A percentile compares a stretch with the other conserved stretches of the same genome.
These are phyloP conservation scores for Jackrogersella minutella DNA, from an alignment of 495 filamentous ascomycete species.

Conservation along the genomic window DNA sequence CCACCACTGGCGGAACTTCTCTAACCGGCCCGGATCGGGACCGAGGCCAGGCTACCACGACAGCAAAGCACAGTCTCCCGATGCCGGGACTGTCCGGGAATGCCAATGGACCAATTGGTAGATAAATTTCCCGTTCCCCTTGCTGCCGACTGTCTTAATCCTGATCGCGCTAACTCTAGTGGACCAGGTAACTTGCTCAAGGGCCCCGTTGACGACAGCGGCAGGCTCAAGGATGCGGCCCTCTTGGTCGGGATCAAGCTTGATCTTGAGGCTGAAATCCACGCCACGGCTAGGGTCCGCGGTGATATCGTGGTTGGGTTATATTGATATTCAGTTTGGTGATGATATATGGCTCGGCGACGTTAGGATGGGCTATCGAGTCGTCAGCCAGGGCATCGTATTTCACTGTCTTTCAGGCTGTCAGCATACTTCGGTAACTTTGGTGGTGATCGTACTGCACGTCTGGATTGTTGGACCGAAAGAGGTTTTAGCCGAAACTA, in stretches of 20 bases:
- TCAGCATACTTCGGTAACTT: slow-evolving; percentile 4
- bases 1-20: slow-evolving; percentile 26
- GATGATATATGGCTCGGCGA: slow-evolving; percentile 16
- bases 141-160: neutral
- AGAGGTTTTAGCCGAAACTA: slow-evolving; percentile 22
- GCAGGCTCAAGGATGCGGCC: slow-evolving; percentile 51
- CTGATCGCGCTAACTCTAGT: neutral
- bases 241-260: slow-evolving; percentile 56
- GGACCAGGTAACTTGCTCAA: slow-evolving; percentile 47
- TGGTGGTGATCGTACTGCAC: slow-evolving; percentile 14
- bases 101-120: slow-evolving; percentile 47
- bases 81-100: slow-evolving; percentile 49
- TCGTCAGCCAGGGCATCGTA: slow-evolving; percentile 6
- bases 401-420: slow-evolving; percentile 4
- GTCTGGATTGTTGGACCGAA: slow-evolving; percentile 21
- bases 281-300: slow-evolving; percentile 37
- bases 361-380: slow-evolving; percentile 21
- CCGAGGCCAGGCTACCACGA: neutral
- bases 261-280: slow-evolving; percentile 41
- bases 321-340: slow-evolving; percentile 20
- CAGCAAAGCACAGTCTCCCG: slow-evolving; percentile 37
- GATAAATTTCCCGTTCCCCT: neutral
- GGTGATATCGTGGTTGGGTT: slow-evolving; percentile 41
- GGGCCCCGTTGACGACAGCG: slow-evolving; percentile 50
- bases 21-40: slow-evolving; percentile 20